These are phyloP conservation scores for Lactarius sanguifluus DNA, from an alignment of 768 basidiomycete genomes.

Conservation along the genomic window DNA sequence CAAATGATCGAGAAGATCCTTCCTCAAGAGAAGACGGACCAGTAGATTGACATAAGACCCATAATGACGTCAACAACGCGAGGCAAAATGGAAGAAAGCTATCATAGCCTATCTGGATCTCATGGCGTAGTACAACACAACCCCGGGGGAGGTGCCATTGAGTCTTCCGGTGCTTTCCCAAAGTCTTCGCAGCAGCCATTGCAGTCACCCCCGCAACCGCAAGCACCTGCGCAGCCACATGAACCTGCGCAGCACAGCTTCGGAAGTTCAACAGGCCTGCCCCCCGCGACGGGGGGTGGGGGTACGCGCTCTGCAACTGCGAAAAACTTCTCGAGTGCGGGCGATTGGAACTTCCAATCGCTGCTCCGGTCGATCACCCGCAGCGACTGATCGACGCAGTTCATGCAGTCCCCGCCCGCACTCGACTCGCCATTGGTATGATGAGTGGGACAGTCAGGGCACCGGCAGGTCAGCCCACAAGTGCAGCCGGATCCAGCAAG, in stretches of 20 bases:
- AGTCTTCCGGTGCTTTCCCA: background rate
- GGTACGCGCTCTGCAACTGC: slow-evolving; percentile 27
- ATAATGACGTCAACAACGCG: slow-evolving; percentile 1
- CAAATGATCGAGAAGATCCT: background rate
- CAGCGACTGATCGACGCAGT: slow-evolving; percentile 25
- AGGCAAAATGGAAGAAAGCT: background rate
- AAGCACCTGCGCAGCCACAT: slow-evolving; percentile 26
- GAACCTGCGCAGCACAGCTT: slow-evolving; percentile 30
- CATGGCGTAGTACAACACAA: slow-evolving; percentile 5
- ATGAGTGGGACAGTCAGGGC: slow-evolving; percentile 25
- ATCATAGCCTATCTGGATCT: background rate
- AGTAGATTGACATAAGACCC: background rate
- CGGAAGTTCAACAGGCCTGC: slow-evolving; percentile 27
- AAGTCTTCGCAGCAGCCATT: slow-evolving; percentile 19
- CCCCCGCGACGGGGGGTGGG: slow-evolving; percentile 23
- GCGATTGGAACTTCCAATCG: slow-evolving; percentile 11
- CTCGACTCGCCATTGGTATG: background rate
- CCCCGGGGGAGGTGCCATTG: background rate
- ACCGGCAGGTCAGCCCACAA: slow-evolving; percentile 29
- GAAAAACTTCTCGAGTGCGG: slow-evolving; percentile 26
- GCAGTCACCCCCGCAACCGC: slow-evolving; percentile 27
- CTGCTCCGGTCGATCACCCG: slow-evolving; percentile 19
- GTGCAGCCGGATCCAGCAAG: slow-evolving; percentile 31
- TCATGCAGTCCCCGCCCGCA: slow-evolving; percentile 18
- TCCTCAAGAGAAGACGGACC: background rate